A percentile compares a stretch with the other conserved stretches of the same genome.
Evolutionary conservation across 2,329 filamentous ascomycete species (phyloP).

Genomic region (Colletotrichum camelliae): DNA sequence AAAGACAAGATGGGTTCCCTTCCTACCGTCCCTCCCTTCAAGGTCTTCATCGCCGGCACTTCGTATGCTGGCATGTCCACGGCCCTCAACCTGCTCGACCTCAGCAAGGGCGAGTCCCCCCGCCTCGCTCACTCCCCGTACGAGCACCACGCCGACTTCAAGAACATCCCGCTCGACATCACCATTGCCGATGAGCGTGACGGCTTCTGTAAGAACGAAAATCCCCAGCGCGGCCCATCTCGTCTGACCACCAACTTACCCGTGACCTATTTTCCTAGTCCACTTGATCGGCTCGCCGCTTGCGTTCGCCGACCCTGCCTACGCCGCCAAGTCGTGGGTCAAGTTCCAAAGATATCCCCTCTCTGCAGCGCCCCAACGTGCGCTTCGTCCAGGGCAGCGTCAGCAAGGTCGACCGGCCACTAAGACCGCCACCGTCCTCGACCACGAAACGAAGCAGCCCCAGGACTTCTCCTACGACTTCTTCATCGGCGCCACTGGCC

Average conservation of each 20-base stretch:
- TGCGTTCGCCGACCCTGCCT: constrained; percentile 68
- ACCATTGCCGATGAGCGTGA: constrained; percentile 82
- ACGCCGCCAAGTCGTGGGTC: constrained; percentile 73
- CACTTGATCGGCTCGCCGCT: constrained; percentile 80
- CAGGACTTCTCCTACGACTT: constrained; percentile 70
- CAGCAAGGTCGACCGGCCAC: constrained; percentile 60
- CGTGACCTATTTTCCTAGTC: constrained; percentile 47
- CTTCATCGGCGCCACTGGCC: constrained; percentile 74
- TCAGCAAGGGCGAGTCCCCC: constrained; percentile 61
- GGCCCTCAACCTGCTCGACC: constrained; percentile 70
- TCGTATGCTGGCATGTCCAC: constrained; percentile 75
- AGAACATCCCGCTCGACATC: constrained; percentile 66
- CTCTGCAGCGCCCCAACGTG: constrained; percentile 67
- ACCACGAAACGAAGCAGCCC: constrained; percentile 48
- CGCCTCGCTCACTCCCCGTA: constrained; percentile 46
- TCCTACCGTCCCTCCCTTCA: constrained; percentile 42
- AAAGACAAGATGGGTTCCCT: constrained; percentile 23
- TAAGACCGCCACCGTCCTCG: constrained; percentile 64
- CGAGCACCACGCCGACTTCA: constrained; percentile 43
- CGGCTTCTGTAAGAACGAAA: constrained; percentile 72
- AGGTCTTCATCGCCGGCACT: constrained; percentile 72
- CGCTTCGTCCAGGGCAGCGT: constrained; percentile 71
- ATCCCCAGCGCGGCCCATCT: background rate
- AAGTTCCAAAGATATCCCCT: constrained; percentile 70
- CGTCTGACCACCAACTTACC: background rate